Evolutionary conservation across 495 filamentous ascomycete genomes (phyloP).

Genomic region (Recurvomyces mirabilis): DNA sequence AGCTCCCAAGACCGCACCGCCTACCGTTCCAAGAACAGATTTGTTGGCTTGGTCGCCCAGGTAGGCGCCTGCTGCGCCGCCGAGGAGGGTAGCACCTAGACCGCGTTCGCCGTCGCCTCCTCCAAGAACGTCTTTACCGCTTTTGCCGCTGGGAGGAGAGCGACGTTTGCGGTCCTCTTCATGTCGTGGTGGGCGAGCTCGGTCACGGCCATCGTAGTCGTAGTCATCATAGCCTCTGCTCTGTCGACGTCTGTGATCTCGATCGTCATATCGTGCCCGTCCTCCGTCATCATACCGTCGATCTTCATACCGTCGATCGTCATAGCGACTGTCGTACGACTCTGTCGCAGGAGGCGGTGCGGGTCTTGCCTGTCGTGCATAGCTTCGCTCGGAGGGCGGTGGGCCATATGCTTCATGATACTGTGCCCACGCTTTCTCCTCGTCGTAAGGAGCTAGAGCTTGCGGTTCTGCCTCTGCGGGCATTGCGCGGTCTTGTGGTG

Average conservation of each 20-base stretch:
- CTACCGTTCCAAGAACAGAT: conserved; percentile 5
- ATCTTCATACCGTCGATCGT: neutral
- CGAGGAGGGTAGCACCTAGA: conserved; percentile 10
- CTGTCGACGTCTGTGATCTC: conserved; percentile 2
- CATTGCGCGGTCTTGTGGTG: too few species aligned
- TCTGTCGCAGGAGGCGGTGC: neutral
- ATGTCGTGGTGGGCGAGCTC: neutral
- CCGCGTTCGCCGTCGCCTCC: conserved; percentile 9
- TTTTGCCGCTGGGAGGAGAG: neutral
- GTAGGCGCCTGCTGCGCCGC: conserved; percentile 12
- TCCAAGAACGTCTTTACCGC: conserved; percentile 6
- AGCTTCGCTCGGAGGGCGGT: neutral
- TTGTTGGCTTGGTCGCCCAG: conserved; percentile 11
- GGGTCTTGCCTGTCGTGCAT: neutral
- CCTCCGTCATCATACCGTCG: conserved; percentile 1
- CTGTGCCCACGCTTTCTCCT: conserved; percentile 13
- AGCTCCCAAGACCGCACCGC: conserved; percentile 9
- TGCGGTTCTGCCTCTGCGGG: neutral
- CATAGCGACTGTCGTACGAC: neutral
- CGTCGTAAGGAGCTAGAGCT: conserved; percentile 6
- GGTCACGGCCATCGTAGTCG: neutral
- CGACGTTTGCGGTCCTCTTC: neutral
- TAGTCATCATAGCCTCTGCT: neutral
- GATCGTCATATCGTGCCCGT: conserved; percentile 3
- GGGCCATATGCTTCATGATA: conserved; percentile 13